Evolutionary conservation across 352 stramenopile species (phyloP).

Genomic region (Phytophthora agathidicida): DNA sequence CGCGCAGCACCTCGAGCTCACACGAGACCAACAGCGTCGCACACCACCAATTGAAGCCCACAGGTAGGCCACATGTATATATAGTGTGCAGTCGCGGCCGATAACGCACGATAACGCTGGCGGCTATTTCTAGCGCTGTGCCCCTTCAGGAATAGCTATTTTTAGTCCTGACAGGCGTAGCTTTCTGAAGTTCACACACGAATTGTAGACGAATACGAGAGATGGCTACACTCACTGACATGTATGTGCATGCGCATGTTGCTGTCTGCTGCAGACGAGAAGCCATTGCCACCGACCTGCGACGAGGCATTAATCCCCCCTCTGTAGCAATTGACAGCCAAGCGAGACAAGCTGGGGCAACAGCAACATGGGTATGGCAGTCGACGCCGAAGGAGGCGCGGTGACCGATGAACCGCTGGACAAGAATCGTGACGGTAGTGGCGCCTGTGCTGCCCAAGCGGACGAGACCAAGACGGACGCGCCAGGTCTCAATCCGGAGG

Average conservation of each 20-base stretch:
- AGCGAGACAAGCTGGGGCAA: conserved; percentile 29
- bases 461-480: conserved; percentile 20
- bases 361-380: conserved; percentile 69
- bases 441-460: conserved; percentile 14
- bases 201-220: conserved; percentile 18
- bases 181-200: background rate
- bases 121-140: conserved; percentile 28
- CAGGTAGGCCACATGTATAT: conserved; percentile 14
- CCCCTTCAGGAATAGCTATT: conserved; percentile 16
- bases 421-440: conserved; percentile 17
- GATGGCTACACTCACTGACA: conserved; percentile 11
- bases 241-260: background rate
- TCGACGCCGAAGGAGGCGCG: conserved; percentile 53
- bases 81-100: background rate
- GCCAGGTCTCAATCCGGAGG: conserved; percentile 63
- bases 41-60: too few relatives aligned
- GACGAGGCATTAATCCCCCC: conserved; percentile 16
- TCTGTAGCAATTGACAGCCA: conserved; percentile 28
- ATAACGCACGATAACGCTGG: too few relatives aligned
- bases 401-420: conserved; percentile 28
- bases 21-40: too few relatives aligned
- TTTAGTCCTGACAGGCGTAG: background rate
- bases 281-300: conserved; percentile 8
- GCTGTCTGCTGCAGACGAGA: conserved; percentile 18
- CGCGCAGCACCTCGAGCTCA: conserved; percentile 7